These are phyloP conservation scores for Meripilus lineatus DNA, from an alignment of 1,284 basidiomycete genomes.

Conservation along the genomic window DNA sequence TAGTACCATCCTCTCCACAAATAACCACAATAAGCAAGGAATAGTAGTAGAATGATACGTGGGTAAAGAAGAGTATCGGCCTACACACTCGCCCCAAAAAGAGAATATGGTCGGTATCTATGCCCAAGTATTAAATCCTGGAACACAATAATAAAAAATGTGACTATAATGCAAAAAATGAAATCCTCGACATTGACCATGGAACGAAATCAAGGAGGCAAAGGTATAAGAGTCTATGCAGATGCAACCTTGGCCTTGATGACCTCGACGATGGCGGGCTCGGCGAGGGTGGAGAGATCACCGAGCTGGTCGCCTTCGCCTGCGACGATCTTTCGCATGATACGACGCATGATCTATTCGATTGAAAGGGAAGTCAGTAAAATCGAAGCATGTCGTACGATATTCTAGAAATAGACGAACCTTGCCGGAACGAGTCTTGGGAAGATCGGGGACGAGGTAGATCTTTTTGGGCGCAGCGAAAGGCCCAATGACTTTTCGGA, in stretches of 20 bases:
- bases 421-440: constrained; percentile 98
- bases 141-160: too few relatives aligned
- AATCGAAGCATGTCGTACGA: neutral
- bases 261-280: constrained; percentile 77
- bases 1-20: too few relatives aligned
- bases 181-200: too few relatives aligned
- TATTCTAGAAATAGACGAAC: constrained; percentile 30
- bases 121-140: too few relatives aligned
- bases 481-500: constrained; percentile 93
- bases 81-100: too few relatives aligned
- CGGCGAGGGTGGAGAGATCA: constrained; percentile 88
- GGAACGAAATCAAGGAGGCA: too few relatives aligned
- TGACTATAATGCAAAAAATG: too few relatives aligned
- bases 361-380: neutral
- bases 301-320: constrained; percentile 92
- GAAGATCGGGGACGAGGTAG: constrained; percentile 81
- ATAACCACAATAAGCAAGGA: too few relatives aligned
- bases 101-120: too few relatives aligned
- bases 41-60: too few relatives aligned
- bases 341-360: constrained; percentile 82
- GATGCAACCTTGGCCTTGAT: constrained; percentile 73
- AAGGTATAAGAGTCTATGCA: neutral
- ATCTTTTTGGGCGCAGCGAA: constrained; percentile 96
- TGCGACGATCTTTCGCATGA: constrained; percentile 93
- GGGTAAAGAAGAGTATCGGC: too few relatives aligned